Conservation (phyloP, 345 rosid species). For the Turritis glabra region DNA sequence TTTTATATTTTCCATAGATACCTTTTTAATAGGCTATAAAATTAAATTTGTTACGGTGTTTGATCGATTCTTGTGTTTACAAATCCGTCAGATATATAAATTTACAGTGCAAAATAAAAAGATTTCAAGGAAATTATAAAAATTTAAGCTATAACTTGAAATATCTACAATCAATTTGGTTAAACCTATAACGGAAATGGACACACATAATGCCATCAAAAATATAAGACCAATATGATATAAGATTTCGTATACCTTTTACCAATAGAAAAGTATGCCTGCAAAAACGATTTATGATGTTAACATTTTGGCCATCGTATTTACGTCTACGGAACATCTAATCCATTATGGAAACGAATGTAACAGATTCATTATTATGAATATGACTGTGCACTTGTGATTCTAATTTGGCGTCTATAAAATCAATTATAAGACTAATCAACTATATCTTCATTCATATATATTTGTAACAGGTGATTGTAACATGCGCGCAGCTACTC, state of each 20-base stretch:
- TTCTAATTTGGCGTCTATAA: conserved; percentile 35
- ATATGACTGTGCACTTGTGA: conserved; percentile 15
- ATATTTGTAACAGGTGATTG: not conserved
- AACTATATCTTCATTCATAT: not conserved
- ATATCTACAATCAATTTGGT: not conserved
- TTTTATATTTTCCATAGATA: too few relatives aligned
- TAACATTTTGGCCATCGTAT: conserved; percentile 22
- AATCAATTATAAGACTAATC: conserved; percentile 14
- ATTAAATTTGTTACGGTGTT: not conserved
- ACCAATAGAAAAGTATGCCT: conserved; percentile 24
- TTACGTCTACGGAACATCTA: conserved; percentile 37
- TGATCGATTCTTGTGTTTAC: not conserved
- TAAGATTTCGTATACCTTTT: conserved; percentile 19
- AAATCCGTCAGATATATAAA: not conserved
- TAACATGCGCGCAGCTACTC: not conserved
- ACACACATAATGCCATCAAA: not conserved
- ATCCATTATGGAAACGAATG: conserved; percentile 23
- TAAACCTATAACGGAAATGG: not conserved
- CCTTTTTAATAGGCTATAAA: too few relatives aligned
- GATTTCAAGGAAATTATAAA: not conserved
- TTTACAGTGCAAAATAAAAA: not conserved
- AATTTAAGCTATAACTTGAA: not conserved
- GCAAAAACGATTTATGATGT: conserved; percentile 14
- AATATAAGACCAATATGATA: not conserved
- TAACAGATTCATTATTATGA: conserved; percentile 17